Evolutionary conservation across 2,329 filamentous ascomycete genomes (phyloP).

Genomic region (Ophiognomonia clavigignenti-juglandacearum): DNA sequence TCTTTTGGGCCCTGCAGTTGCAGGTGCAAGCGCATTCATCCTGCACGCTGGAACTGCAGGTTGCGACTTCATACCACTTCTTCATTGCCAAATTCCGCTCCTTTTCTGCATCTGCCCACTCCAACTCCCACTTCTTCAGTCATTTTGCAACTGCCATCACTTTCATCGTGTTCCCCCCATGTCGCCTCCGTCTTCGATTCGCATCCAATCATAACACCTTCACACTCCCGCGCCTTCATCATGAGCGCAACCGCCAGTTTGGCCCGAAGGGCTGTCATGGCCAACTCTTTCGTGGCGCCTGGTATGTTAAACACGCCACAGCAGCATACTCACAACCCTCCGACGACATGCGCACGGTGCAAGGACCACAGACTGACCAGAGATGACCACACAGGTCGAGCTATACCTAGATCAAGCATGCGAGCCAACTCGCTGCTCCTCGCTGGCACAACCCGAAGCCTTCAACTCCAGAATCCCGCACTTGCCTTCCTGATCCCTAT

Average conservation of each 20-base stretch:
- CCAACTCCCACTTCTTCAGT: background rate
- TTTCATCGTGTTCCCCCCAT: background rate
- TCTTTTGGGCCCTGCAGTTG: too few species aligned
- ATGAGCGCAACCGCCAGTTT: slow-evolving; percentile 55
- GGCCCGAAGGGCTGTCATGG: slow-evolving; percentile 49
- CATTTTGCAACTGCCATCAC: background rate
- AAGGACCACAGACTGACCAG: slow-evolving; percentile 21
- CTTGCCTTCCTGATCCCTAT: slow-evolving; percentile 53
- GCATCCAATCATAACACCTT: background rate
- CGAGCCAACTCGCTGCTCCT: slow-evolving; percentile 43
- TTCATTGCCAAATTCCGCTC: slow-evolving; percentile 5
- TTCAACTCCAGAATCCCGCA: slow-evolving; percentile 42
- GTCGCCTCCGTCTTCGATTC: background rate
- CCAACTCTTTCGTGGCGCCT: slow-evolving; percentile 47
- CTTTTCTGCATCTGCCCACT: slow-evolving; percentile 6
- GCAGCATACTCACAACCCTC: background rate
- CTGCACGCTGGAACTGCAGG: slow-evolving; percentile 6
- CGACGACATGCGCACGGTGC: background rate
- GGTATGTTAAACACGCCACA: slow-evolving; percentile 30
- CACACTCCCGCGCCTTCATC: slow-evolving; percentile 7
- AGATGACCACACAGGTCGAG: slow-evolving; percentile 32
- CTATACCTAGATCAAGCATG: slow-evolving; percentile 39
- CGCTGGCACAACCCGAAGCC: slow-evolving; percentile 39
- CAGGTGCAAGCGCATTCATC: slow-evolving; percentile 3
- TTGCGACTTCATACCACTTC: slow-evolving; percentile 6